Evolutionary conservation across 2,329 filamentous ascomycete species (phyloP).

Genomic region (Fusarium neocosmosporiellum): DNA sequence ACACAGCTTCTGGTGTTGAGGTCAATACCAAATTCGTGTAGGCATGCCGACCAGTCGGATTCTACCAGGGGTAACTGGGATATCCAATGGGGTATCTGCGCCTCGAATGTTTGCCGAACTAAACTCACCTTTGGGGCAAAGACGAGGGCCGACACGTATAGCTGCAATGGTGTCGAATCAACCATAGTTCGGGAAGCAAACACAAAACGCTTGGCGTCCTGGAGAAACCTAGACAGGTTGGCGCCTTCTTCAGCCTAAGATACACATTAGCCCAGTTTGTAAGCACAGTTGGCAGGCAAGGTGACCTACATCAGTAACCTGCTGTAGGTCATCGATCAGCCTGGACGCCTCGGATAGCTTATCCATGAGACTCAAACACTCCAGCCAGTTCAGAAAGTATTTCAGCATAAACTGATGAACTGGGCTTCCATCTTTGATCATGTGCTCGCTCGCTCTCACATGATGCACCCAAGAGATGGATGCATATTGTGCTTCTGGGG

Average conservation of each 20-base stretch:
- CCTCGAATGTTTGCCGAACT: conserved; percentile 16
- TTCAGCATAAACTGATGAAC: conserved; percentile 24
- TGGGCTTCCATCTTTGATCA: conserved; percentile 39
- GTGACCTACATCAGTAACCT: not conserved
- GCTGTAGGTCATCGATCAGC: conserved; percentile 19
- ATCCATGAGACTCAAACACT: conserved; percentile 23
- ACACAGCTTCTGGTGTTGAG: not conserved
- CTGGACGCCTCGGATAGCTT: not conserved
- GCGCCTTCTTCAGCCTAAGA: conserved; percentile 1
- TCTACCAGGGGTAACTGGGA: conserved; percentile 10
- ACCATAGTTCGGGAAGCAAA: conserved; percentile 10
- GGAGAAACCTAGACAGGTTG: conserved; percentile 13
- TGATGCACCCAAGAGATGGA: conserved; percentile 53
- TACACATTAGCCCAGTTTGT: not conserved
- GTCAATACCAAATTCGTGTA: not conserved
- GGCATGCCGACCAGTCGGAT: conserved; percentile 29
- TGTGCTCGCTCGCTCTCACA: conserved; percentile 36
- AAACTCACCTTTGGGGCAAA: conserved; percentile 40
- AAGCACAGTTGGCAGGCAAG: not conserved
- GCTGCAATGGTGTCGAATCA: conserved; percentile 38
- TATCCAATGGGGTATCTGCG: conserved; percentile 31
- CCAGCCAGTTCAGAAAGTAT: conserved; percentile 35
- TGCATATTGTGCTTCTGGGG: conserved; percentile 29
- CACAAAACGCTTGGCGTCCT: conserved; percentile 31
- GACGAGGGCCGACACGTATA: conserved; percentile 41